These are phyloP conservation scores for Luvunga scandens DNA, from an alignment of 345 rosid genomes.

Conservation along the genomic window DNA sequence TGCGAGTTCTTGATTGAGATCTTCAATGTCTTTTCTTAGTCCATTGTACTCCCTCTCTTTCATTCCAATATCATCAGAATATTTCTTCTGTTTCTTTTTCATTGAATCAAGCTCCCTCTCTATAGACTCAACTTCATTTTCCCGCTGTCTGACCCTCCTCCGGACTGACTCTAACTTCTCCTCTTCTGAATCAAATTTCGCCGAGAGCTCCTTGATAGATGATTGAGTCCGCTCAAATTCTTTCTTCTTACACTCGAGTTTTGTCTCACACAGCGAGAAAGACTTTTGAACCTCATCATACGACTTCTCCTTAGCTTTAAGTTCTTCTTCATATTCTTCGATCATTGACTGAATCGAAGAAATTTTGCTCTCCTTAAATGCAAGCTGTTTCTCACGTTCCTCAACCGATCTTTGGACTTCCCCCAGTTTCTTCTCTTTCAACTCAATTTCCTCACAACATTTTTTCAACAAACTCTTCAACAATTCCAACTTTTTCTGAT, in stretches of 20 bases:
- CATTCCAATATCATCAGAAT: constrained; percentile 9
- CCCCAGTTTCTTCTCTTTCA: constrained; percentile 7
- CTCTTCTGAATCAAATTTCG: constrained; percentile 16
- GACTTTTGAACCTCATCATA: constrained; percentile 9
- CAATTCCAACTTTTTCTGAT: no score
- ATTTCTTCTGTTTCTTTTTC: neutral
- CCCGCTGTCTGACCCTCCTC: neutral
- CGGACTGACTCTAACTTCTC: constrained; percentile 10
- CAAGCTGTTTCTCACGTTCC: neutral
- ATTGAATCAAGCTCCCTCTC: constrained; percentile 20
- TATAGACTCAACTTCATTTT: constrained; percentile 15
- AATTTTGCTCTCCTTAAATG: constrained; percentile 3
- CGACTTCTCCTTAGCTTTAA: constrained; percentile 10
- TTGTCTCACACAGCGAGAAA: neutral
- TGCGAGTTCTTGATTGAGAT: neutral
- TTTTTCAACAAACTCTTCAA: no score
- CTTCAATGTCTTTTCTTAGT: neutral
- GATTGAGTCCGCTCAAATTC: constrained; percentile 7
- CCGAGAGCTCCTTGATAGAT: constrained; percentile 12
- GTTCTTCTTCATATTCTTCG: constrained; percentile 10
- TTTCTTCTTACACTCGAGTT: neutral
- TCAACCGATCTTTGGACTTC: neutral
- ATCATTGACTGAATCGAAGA: constrained; percentile 6
- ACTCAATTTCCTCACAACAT: constrained; percentile 12
- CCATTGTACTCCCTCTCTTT: constrained; percentile 13